These are phyloP conservation scores for Phaeosphaeriaceae sp. DNA, from an alignment of 2,329 filamentous ascomycete genomes.

Conservation along the genomic window DNA sequence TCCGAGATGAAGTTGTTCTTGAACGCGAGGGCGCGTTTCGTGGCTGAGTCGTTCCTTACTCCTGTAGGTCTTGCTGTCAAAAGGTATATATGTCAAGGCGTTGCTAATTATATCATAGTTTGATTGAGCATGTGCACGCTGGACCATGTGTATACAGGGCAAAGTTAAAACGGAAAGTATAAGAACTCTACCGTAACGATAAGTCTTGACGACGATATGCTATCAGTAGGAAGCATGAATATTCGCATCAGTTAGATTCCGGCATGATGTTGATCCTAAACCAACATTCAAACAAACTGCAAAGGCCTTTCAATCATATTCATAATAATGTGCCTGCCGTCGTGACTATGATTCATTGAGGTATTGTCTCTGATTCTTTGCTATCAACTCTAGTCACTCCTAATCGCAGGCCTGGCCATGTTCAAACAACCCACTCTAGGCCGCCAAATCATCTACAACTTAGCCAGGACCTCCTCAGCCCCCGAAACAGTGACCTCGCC, in stretches of 20 bases:
- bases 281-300: not conserved
- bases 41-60: constrained; percentile 97
- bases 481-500: constrained; percentile 57
- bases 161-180: not conserved
- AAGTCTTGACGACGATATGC: not conserved
- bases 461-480: constrained; percentile 56
- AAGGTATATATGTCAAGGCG: not conserved
- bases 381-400: not conserved
- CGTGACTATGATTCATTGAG: not conserved
- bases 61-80: constrained; percentile 65
- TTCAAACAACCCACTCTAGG: not conserved
- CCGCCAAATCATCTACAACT: constrained; percentile 45
- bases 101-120: constrained; percentile 21
- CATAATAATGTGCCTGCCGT: too few relatives aligned
- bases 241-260: not conserved
- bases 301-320: too few relatives aligned
- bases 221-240: not conserved
- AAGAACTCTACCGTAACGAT: not conserved
- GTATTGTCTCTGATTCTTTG: not conserved
- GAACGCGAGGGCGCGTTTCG: constrained; percentile 95
- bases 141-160: not conserved
- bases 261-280: not conserved
- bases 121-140: constrained; percentile 28
- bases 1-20: constrained; percentile 99
- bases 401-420: not conserved